Conservation (phyloP, 2,329 filamentous ascomycete species). For the Beauveria asiatica region DNA sequence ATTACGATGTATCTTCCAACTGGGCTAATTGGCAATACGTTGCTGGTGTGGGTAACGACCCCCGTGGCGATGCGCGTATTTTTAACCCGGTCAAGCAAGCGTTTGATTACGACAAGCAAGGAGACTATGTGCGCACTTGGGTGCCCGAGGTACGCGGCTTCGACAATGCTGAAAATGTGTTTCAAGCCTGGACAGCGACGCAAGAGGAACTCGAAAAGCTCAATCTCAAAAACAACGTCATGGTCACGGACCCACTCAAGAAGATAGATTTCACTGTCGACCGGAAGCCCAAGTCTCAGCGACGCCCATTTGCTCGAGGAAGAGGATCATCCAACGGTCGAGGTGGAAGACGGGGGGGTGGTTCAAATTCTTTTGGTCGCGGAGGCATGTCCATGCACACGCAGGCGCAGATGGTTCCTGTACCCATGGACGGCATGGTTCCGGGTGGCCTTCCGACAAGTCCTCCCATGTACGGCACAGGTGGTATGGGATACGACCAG, state of each 20-base stretch:
- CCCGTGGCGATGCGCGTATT: constrained; percentile 58
- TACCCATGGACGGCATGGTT: background rate
- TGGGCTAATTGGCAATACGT: constrained; percentile 84
- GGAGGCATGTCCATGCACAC: constrained; percentile 3
- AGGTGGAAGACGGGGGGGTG: constrained; percentile 13
- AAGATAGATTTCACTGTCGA: constrained; percentile 56
- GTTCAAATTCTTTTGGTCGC: constrained; percentile 9
- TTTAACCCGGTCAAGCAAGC: constrained; percentile 80
- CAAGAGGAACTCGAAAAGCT: constrained; percentile 47
- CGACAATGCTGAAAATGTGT: constrained; percentile 47
- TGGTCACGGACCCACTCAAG: constrained; percentile 59
- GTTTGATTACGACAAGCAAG: constrained; percentile 64
- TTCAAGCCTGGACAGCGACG: constrained; percentile 60
- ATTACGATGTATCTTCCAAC: constrained; percentile 69
- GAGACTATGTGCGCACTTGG: constrained; percentile 65
- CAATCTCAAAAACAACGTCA: constrained; percentile 49
- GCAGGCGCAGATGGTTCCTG: background rate
- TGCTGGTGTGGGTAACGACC: constrained; percentile 72
- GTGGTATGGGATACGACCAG: constrained; percentile 1
- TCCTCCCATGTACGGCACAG: constrained; percentile 3
- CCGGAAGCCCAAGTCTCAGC: constrained; percentile 30
- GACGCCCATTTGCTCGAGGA: constrained; percentile 18
- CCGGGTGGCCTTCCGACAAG: background rate
- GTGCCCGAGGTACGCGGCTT: constrained; percentile 56
- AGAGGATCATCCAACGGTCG: constrained; percentile 14